Conservation (phyloP, 2,329 filamentous ascomycete species). For the Epichloe sylvatica region DNA sequence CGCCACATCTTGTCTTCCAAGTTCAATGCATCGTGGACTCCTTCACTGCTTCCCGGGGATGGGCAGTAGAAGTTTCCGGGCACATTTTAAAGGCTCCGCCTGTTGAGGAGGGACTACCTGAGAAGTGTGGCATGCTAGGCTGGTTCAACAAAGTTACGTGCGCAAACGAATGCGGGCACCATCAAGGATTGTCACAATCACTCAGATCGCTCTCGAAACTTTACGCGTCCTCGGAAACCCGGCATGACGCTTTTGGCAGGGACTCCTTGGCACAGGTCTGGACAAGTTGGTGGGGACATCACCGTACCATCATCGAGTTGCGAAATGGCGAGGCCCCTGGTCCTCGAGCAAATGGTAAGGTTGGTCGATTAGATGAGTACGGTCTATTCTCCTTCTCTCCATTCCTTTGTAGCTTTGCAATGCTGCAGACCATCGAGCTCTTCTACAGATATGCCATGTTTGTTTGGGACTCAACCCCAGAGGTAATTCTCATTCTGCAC, state of each 20-base stretch:
- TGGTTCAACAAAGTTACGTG: neutral
- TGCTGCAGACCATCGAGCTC: conserved; percentile 30
- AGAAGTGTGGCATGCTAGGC: neutral
- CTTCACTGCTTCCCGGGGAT: conserved; percentile 29
- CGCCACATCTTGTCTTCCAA: conserved; percentile 34
- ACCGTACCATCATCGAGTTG: neutral
- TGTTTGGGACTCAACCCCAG: conserved; percentile 26
- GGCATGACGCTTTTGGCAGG: neutral
- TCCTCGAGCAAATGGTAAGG: too few relatives aligned
- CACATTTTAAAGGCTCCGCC: neutral
- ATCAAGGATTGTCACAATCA: neutral
- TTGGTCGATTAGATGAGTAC: conserved; percentile 19
- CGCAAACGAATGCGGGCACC: neutral
- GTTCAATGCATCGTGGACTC: conserved; percentile 37
- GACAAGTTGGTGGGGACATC: neutral
- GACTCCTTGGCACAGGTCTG: neutral
- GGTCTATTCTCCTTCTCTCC: conserved; percentile 36
- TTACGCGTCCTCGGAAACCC: neutral
- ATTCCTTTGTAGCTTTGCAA: conserved; percentile 31
- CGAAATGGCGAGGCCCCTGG: neutral
- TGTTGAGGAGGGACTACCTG: neutral
- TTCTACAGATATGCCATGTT: conserved; percentile 20
- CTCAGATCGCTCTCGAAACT: neutral
- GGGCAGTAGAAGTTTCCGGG: conserved; percentile 16
- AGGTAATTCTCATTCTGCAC: conserved; percentile 27